Base-by-base conservation (phyloP, 2,329 filamentous ascomycete genomes). In the Lecanosticta acicola region DNA sequence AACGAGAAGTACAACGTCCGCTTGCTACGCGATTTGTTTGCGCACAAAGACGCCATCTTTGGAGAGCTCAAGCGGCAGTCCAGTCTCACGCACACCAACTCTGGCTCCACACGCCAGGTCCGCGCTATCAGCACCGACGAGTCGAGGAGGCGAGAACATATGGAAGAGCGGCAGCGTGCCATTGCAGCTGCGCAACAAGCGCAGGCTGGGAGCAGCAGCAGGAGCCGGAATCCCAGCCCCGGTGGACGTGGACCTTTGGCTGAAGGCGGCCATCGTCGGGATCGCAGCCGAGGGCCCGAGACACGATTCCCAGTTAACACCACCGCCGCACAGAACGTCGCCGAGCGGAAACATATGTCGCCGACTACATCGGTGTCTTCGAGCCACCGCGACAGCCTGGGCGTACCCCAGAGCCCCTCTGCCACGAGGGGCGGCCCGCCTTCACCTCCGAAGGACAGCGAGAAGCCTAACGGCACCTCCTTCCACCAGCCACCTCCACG, bases 21-120 rank as follows among this genome's bases (percentile, higher is more conserved):
- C 46, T 78, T 98, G 17, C 81, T 98, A 42, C 85, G 89, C 42
- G 93, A 98, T 64, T 77, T 98, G 10, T 93, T 98, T 62, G 79
- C 85, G 5, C 85, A 97, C 73, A 98, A 98, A 68, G 87, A 95
- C 51, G 79, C 86, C 50, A 95, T 98, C 62, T 98, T 98, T 67
- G 87, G 84, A 54, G 93, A 96, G 66, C 77, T 98, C 53, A 98
- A 98, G 75, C 89, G 93, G 57, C 85, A 89, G 64, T 87, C 84
- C 68, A 85, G 53, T 71, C 74, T 86, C 14, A 80, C 76, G 10
- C 80, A 85, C 58, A 78, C 78, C n/a, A 73, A 76, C 35, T 83
- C 83, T 1, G 70, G 72, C 33, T 72, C 74, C n/a, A 72, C 72
- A 39, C 53, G 77, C 74, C 85, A 87, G 18, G 53, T 54, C 17